Conservation (phyloP, 106 monocot species). For the Dactylorhiza incarnata region DNA sequence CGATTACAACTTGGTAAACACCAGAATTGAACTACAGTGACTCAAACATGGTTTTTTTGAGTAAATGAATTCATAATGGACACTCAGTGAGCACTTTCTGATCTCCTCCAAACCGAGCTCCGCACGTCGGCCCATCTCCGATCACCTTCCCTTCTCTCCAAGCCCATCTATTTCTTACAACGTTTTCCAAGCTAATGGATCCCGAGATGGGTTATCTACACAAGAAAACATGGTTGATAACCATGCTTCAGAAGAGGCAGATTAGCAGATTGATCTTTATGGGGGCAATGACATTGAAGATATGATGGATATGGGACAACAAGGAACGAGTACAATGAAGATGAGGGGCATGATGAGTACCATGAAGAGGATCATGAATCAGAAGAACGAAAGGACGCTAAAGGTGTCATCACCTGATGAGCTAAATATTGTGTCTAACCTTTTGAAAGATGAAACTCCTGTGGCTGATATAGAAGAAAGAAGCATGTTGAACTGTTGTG, state of each 20-base stretch:
- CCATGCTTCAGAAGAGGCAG: slow-evolving; percentile 39
- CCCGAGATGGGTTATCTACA: slow-evolving; percentile 6
- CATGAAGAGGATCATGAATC: slow-evolving; percentile 22
- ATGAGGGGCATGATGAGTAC: slow-evolving; percentile 16
- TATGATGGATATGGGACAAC: slow-evolving; percentile 27
- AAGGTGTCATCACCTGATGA: slow-evolving; percentile 16
- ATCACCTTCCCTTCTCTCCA: slow-evolving; percentile 1
- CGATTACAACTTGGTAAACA: no score
- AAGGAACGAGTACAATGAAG: slow-evolving; percentile 22
- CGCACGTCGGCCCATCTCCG: no score
- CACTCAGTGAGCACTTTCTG: no score
- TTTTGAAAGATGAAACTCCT: slow-evolving; percentile 13
- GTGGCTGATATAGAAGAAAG: slow-evolving; percentile 17
- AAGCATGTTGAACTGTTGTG: slow-evolving; percentile 66
- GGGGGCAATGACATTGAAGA: slow-evolving; percentile 93
- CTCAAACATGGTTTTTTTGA: no score
- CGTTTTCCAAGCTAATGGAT: slow-evolving; percentile 7
- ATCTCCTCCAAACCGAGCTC: no score
- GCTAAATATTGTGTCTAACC: slow-evolving; percentile 19
- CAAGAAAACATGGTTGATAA: slow-evolving; percentile 46
- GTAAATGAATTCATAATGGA: no score
- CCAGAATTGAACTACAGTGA: no score
- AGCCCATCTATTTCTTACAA: slow-evolving; percentile 8
- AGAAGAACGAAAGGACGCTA: slow-evolving; percentile 29
- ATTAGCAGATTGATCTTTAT: slow-evolving; percentile 86